Evolutionary conservation across 306 rosid species (phyloP).

Genomic region (Cicer cuneatum): DNA sequence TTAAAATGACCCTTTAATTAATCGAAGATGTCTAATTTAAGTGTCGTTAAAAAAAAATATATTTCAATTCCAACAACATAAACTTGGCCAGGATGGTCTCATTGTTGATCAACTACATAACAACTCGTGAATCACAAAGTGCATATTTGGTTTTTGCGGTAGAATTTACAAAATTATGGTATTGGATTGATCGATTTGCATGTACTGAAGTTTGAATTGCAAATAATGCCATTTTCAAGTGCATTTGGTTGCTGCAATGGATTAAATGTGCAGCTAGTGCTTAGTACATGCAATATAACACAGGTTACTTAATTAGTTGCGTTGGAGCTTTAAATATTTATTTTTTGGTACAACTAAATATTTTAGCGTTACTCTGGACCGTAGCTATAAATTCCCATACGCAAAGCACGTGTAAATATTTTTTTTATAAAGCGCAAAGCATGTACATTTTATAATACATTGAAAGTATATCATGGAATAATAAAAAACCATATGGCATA

Average conservation of each 20-base stretch:
- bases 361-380: neutral
- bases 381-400: constrained; percentile 6
- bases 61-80: no score
- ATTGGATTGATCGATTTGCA: neutral
- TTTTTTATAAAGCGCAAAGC: neutral
- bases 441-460: neutral
- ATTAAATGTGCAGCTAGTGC: constrained; percentile 21
- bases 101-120: no score
- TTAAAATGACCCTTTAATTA: no score
- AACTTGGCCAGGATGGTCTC: no score
- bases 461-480: neutral
- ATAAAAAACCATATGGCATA: constrained; percentile 8
- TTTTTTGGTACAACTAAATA: neutral
- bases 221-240: neutral
- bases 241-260: neutral
- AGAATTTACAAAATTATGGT: no score
- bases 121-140: no score
- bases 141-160: no score
- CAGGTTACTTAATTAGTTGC: constrained; percentile 9
- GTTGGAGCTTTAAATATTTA: neutral
- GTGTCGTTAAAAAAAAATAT: no score
- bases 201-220: constrained; percentile 8
- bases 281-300: constrained; percentile 14
- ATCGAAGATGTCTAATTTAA: no score
- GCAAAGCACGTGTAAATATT: no score